A percentile compares a stretch with the other conserved stretches of the same genome.
These are phyloP conservation scores for Akebia trifoliata DNA, from an alignment of 164 flowering plant species.

Conservation along the genomic window DNA sequence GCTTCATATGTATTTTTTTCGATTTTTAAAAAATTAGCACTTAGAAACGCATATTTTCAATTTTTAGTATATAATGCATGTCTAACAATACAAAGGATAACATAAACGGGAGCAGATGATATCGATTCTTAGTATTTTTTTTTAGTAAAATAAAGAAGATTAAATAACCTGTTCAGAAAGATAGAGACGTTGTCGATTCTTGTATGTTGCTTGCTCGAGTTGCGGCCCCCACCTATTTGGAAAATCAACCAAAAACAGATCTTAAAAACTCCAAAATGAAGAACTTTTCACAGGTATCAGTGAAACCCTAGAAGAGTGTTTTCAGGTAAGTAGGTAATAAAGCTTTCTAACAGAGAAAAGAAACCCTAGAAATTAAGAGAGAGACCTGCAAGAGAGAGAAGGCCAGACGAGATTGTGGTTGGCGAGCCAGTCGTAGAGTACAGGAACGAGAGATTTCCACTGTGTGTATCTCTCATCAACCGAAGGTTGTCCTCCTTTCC, in stretches of 20 bases:
- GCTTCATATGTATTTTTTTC: too few species aligned
- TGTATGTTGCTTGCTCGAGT: constrained; percentile 87
- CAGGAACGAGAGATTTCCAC: constrained; percentile 93
- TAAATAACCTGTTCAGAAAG: constrained; percentile 86
- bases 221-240: constrained; percentile 91
- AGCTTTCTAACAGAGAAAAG: neutral
- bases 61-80: too few species aligned
- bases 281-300: too few species aligned
- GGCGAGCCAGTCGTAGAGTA: constrained; percentile 96
- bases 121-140: too few species aligned
- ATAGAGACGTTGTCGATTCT: constrained; percentile 91
- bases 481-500: constrained; percentile 34
- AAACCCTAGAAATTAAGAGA: constrained; percentile 20
- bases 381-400: constrained; percentile 86
- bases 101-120: too few species aligned
- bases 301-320: too few species aligned
- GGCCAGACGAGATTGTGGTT: constrained; percentile 98
- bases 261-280: too few species aligned
- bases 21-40: too few species aligned
- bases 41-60: too few species aligned
- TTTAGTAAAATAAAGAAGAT: neutral
- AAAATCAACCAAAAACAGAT: neutral
- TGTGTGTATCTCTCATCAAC: constrained; percentile 81
- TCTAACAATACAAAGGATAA: too few species aligned
- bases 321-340: too few species aligned